Percentiles rank a stretch among this genome's conserved stretches.
Conservation (phyloP, 192 early-diverging fungal genomes). For the Podila horticola region DNA sequence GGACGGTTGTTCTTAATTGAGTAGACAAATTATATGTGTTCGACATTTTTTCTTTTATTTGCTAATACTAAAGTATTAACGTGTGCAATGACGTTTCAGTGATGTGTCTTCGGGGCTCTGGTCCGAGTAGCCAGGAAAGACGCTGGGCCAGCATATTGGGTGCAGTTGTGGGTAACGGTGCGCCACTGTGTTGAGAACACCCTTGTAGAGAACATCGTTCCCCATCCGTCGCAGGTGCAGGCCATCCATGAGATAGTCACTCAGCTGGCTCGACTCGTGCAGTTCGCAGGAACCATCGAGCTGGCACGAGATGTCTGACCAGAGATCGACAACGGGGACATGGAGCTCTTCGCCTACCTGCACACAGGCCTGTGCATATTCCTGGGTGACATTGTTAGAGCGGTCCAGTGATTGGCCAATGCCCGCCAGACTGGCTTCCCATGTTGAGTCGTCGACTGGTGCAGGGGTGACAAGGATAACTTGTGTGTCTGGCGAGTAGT, state of each 20-base stretch:
- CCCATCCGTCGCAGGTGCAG: slow-evolving; percentile 66
- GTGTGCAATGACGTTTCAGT: slow-evolving; percentile 22
- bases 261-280: slow-evolving; percentile 21
- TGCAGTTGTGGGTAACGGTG: slow-evolving; percentile 35
- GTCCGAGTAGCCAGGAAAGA: slow-evolving; percentile 34
- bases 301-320: slow-evolving; percentile 26
- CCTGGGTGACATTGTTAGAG: slow-evolving; percentile 51
- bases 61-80: neutral
- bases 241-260: slow-evolving; percentile 65
- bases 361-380: slow-evolving; percentile 63
- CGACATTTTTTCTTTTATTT: neutral
- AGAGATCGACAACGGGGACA: slow-evolving; percentile 40
- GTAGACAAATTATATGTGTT: neutral
- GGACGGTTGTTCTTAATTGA: slow-evolving; percentile 41
- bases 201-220: slow-evolving; percentile 57
- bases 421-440: slow-evolving; percentile 46
- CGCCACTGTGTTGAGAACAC: slow-evolving; percentile 33
- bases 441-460: slow-evolving; percentile 67
- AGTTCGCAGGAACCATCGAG: slow-evolving; percentile 14
- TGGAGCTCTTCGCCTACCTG: slow-evolving; percentile 60
- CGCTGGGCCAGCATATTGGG: slow-evolving; percentile 36
- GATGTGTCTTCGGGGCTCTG: slow-evolving; percentile 27
- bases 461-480: slow-evolving; percentile 84
- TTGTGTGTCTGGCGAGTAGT: slow-evolving; percentile 70
- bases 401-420: slow-evolving; percentile 39